phyloP scores from a whole-genome alignment of 495 filamentous ascomycete species.

The Opeltia flavorubescens region DNA sequence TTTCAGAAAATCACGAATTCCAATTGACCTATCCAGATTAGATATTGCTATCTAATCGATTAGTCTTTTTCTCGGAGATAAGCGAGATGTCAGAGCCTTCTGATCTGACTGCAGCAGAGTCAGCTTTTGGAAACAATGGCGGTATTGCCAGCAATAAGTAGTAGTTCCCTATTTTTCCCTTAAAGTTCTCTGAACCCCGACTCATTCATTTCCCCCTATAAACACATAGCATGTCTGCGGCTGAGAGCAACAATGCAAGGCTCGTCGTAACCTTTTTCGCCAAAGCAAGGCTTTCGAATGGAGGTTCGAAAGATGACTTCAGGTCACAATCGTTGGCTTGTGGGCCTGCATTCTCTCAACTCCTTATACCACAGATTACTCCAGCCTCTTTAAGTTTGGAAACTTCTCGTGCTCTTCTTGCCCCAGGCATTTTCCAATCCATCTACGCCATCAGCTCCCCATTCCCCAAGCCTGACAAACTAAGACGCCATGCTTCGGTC shows the following conservation, averaged over 20 bases:
- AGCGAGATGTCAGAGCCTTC: neutral
- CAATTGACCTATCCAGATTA: neutral
- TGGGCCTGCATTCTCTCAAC: neutral
- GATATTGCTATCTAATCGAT: neutral
- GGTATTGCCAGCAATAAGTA: too few relatives aligned
- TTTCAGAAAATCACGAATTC: neutral
- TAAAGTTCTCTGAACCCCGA: too few relatives aligned
- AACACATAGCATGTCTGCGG: neutral
- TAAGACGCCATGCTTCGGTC: constrained; percentile 22
- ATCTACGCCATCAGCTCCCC: constrained; percentile 5
- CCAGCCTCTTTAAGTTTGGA: neutral
- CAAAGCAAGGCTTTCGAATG: constrained; percentile 1
- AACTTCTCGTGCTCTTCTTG: neutral
- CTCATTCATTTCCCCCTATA: too few relatives aligned
- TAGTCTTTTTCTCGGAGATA: too few relatives aligned
- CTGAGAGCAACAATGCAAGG: neutral
- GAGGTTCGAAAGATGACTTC: neutral
- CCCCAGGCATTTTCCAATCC: constrained; percentile 5
- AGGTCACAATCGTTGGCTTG: neutral
- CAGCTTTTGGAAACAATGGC: too few relatives aligned
- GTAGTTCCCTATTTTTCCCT: too few relatives aligned
- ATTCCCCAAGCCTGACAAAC: constrained; percentile 21
- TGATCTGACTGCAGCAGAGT: too few relatives aligned
- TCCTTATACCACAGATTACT: neutral
- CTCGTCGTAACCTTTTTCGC: constrained; percentile 8